phyloP scores from a whole-genome alignment of 345 rosid species.

The Bretschneidera sinensis region DNA sequence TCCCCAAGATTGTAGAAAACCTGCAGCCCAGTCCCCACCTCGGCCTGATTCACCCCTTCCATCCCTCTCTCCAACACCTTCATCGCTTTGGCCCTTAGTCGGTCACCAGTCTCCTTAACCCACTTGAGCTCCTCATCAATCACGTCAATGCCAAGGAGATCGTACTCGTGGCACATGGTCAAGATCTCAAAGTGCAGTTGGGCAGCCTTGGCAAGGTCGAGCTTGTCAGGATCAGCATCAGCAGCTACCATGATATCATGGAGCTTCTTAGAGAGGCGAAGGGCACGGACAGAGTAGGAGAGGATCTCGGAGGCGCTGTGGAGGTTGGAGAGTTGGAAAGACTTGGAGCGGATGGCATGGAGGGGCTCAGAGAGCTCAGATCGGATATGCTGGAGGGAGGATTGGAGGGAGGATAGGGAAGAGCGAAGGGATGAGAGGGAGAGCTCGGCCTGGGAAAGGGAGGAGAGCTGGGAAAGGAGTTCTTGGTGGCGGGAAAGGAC shows the following conservation, averaged over 20 bases:
- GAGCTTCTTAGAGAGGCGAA: constrained; percentile 74
- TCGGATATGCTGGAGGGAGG: constrained; percentile 74
- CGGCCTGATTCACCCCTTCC: constrained; percentile 96
- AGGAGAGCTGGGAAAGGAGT: constrained; percentile 82
- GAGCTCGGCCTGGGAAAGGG: constrained; percentile 75
- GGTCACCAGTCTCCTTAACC: constrained; percentile 65
- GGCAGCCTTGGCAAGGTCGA: constrained; percentile 92
- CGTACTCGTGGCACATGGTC: constrained; percentile 71
- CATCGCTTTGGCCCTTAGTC: constrained; percentile 68
- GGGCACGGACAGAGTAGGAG: constrained; percentile 74
- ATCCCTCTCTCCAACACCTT: constrained; percentile 85
- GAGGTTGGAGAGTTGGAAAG: constrained; percentile 66
- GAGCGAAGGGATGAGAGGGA: constrained; percentile 86
- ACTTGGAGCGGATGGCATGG: constrained; percentile 60
- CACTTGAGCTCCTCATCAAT: constrained; percentile 71
- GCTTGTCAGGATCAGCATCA: constrained; percentile 58
- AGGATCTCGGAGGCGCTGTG: constrained; percentile 67
- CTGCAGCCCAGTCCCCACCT: constrained; percentile 95
- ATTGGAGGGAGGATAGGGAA: constrained; percentile 79
- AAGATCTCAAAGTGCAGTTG: constrained; percentile 82
- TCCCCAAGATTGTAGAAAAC: constrained; percentile 96
- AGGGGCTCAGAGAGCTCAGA: constrained; percentile 87
- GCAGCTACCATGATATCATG: constrained; percentile 57
- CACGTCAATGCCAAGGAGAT: constrained; percentile 62
- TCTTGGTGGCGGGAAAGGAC: constrained; percentile 86